phyloP scores from a whole-genome alignment of 2,329 filamentous ascomycete genomes.

The Alternaria incomplexa region DNA sequence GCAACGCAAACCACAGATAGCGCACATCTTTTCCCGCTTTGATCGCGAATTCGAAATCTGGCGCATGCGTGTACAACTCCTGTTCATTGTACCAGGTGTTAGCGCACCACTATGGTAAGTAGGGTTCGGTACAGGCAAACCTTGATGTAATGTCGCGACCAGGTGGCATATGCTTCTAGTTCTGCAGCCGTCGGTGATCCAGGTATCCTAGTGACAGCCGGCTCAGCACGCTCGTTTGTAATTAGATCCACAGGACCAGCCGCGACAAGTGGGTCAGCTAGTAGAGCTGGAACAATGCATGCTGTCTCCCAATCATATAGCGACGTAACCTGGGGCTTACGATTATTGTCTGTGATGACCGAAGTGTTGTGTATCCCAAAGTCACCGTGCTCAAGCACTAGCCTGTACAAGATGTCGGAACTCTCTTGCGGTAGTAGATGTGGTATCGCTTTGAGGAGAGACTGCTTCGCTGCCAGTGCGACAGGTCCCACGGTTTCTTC shows the following conservation, averaged over 20 bases:
- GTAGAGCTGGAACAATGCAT: background rate
- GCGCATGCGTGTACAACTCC: background rate
- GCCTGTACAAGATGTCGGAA: background rate
- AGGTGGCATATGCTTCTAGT: background rate
- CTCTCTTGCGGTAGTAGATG: background rate
- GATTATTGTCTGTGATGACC: rapidly evolving
- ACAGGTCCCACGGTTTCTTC: background rate
- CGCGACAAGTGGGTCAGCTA: background rate
- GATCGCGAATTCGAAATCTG: background rate
- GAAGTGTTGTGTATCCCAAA: background rate
- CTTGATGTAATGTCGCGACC: background rate
- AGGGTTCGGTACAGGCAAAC: background rate
- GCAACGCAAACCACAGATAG: background rate
- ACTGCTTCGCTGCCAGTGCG: background rate
- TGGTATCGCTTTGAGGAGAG: background rate
- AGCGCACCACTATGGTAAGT: background rate
- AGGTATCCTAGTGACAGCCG: background rate
- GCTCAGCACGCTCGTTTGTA: background rate
- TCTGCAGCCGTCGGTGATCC: background rate
- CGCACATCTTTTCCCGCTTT: background rate
- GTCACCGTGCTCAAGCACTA: background rate
- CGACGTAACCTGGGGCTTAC: background rate
- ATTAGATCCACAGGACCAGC: background rate
- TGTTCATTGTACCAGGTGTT: background rate
- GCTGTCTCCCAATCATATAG: background rate